Evolutionary conservation across 805 yeast species (phyloP).

Genomic region (Monosporozyma unispora): DNA sequence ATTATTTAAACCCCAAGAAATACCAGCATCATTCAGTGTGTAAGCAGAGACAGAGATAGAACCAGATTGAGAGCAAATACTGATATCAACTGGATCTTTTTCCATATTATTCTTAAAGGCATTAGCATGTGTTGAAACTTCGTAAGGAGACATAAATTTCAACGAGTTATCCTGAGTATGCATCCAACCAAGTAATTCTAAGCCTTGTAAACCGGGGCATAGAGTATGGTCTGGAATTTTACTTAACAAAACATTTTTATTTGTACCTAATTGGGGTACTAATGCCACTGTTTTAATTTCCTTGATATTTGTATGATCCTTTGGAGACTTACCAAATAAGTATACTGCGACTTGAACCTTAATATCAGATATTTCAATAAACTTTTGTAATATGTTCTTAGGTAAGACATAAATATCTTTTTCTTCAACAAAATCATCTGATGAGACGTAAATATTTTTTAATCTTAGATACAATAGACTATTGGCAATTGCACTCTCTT

Average conservation of each 20-base stretch:
- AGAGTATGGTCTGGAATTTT: constrained; percentile 17
- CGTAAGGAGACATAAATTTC: constrained; percentile 56
- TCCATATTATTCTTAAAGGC: constrained; percentile 32
- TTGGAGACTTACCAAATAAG: constrained; percentile 71
- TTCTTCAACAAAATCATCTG: constrained; percentile 53
- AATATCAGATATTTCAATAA: constrained; percentile 72
- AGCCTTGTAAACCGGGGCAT: constrained; percentile 36
- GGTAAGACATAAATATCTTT: constrained; percentile 71
- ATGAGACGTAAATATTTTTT: constrained; percentile 62
- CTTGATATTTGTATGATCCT: constrained; percentile 61
- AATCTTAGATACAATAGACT: constrained; percentile 64
- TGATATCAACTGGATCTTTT: constrained; percentile 43
- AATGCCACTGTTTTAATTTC: constrained; percentile 69
- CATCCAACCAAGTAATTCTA: constrained; percentile 88
- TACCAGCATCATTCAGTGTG: constrained; percentile 53
- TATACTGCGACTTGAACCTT: constrained; percentile 76
- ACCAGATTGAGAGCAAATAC: constrained; percentile 73
- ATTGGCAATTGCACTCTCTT: constrained; percentile 74
- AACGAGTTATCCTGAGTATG: constrained; percentile 73
- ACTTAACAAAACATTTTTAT: constrained; percentile 57
- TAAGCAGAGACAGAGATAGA: constrained; percentile 69
- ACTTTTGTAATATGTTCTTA: constrained; percentile 63
- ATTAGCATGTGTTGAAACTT: constrained; percentile 50
- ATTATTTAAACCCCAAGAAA: constrained; percentile 66
- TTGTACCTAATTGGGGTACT: constrained; percentile 81